These are phyloP conservation scores for Niebla homalea DNA, from an alignment of 495 filamentous ascomycete species.

Conservation along the genomic window DNA sequence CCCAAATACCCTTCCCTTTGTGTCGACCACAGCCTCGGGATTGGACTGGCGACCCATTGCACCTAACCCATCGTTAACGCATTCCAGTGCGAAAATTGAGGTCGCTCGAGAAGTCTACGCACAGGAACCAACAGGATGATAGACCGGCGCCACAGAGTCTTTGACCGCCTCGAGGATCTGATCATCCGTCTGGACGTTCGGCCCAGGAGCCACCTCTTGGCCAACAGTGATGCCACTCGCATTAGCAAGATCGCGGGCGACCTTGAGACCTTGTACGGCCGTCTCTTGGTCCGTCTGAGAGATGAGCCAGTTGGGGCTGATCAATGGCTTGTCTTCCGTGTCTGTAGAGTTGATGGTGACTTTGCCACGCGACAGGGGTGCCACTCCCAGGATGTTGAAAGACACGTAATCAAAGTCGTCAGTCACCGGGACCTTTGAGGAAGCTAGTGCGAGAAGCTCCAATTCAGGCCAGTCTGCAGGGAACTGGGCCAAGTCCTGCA, in stretches of 20 bases:
- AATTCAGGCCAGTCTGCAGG: background rate
- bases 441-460: background rate
- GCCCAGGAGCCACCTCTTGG: conserved; percentile 38
- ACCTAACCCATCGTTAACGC: background rate
- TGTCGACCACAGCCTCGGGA: background rate
- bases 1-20: background rate
- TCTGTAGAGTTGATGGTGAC: conserved; percentile 10
- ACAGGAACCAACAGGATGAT: conserved; percentile 38
- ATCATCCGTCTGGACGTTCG: conserved; percentile 31
- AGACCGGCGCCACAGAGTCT: conserved; percentile 30
- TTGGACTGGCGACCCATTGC: background rate
- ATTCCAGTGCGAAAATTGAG: background rate
- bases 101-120: background rate
- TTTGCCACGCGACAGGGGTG: background rate
- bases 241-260: conserved; percentile 32
- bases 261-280: conserved; percentile 39
- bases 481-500: conserved; percentile 15
- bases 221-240: conserved; percentile 27
- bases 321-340: background rate
- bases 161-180: conserved; percentile 38
- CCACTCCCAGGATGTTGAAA: background rate
- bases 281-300: conserved; percentile 24
- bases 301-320: conserved; percentile 36
- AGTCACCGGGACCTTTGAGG: background rate
- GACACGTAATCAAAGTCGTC: background rate